A percentile compares a stretch with the other conserved stretches of the same genome.
Evolutionary conservation across 371 early-diverging fungal species (phyloP).

Genomic region (Rhizopus microsporus): DNA sequence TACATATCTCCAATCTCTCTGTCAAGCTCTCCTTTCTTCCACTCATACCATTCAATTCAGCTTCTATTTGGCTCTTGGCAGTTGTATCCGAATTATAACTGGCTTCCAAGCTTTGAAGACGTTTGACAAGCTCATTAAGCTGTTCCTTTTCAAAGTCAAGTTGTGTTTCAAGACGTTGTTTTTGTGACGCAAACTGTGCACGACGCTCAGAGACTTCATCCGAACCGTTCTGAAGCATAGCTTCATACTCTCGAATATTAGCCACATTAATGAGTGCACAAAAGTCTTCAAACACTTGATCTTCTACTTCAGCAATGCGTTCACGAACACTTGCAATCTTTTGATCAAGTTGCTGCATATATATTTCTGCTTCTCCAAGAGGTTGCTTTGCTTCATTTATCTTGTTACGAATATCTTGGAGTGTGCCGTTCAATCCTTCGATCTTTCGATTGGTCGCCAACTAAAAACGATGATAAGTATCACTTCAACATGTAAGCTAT

Average conservation of each 20-base stretch:
- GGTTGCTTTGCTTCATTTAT: constrained; percentile 12
- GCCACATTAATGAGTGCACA: constrained; percentile 69
- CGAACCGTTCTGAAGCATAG: constrained; percentile 64
- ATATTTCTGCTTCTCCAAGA: not conserved
- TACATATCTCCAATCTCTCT: constrained; percentile 19
- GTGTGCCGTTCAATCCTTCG: constrained; percentile 18
- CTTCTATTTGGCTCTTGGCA: constrained; percentile 34
- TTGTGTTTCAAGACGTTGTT: constrained; percentile 77
- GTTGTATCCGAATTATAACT: constrained; percentile 37
- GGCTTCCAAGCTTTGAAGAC: constrained; percentile 53
- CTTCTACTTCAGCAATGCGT: constrained; percentile 66
- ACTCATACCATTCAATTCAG: constrained; percentile 38
- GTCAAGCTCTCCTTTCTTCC: constrained; percentile 45
- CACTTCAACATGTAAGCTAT: not conserved
- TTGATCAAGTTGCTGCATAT: constrained; percentile 36
- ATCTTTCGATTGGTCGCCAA: constrained; percentile 17
- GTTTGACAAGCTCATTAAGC: constrained; percentile 62
- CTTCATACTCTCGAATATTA: constrained; percentile 86
- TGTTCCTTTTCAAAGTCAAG: constrained; percentile 79
- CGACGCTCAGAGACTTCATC: constrained; percentile 74
- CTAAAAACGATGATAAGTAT: constrained; percentile 3
- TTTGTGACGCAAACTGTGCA: constrained; percentile 72
- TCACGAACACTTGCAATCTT: constrained; percentile 43
- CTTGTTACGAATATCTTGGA: constrained; percentile 19
- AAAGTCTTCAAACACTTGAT: constrained; percentile 76